Conservation (phyloP, 129 eudicot species). For the Escallonia rubra region DNA sequence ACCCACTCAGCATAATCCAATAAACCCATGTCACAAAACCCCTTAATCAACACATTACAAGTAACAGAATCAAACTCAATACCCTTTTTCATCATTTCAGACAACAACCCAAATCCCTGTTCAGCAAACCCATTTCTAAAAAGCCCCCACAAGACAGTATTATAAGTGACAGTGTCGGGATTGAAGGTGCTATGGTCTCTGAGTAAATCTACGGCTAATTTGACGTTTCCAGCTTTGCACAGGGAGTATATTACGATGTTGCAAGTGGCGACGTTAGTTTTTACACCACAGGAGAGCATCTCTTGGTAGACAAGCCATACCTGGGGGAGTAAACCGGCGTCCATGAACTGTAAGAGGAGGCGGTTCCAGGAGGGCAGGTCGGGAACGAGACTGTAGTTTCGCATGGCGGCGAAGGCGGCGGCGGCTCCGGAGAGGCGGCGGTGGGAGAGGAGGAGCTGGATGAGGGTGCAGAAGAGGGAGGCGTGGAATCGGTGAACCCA, state of each 20-base stretch:
- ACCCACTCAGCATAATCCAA: slow-evolving; percentile 36
- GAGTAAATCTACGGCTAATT: slow-evolving; percentile 47
- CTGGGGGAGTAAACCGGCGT: slow-evolving; percentile 49
- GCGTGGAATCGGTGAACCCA: slow-evolving; percentile 28
- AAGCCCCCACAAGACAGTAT: slow-evolving; percentile 89
- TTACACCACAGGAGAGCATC: slow-evolving; percentile 53
- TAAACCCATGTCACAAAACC: slow-evolving; percentile 52
- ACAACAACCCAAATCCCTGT: slow-evolving; percentile 64
- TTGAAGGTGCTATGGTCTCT: slow-evolving; percentile 21
- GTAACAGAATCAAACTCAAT: slow-evolving; percentile 55
- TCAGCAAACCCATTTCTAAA: slow-evolving; percentile 49
- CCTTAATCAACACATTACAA: slow-evolving; percentile 70
- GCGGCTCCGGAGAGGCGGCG: slow-evolving; percentile 56
- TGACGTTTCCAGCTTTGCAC: slow-evolving; percentile 57
- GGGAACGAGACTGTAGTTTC: slow-evolving; percentile 33
- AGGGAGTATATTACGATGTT: slow-evolving; percentile 64
- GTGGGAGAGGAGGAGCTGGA: slow-evolving; percentile 67
- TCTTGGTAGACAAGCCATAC: slow-evolving; percentile 56
- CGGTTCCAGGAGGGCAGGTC: slow-evolving; percentile 42
- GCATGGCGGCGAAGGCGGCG: slow-evolving; percentile 50
- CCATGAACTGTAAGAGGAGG: slow-evolving; percentile 52
- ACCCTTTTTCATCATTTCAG: slow-evolving; percentile 76
- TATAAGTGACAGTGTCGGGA: slow-evolving; percentile 65
- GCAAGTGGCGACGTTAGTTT: slow-evolving; percentile 47
- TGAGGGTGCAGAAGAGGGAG: slow-evolving; percentile 66